Percentiles rank a stretch among this genome's conserved stretches.
Conservation (phyloP, 805 yeast species). For the Priceomyces castillae region DNA sequence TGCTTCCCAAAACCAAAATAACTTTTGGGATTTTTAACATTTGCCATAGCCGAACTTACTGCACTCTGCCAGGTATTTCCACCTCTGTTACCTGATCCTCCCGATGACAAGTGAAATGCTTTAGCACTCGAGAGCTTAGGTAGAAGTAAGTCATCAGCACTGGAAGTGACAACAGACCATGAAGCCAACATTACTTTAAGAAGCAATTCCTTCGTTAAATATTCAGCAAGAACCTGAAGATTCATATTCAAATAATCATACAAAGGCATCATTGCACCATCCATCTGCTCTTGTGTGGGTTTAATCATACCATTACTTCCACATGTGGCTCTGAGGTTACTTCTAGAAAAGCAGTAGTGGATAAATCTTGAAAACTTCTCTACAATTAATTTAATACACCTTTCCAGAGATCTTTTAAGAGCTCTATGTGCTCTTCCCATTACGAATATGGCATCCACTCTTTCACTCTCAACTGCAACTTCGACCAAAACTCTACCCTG, state of each 20-base stretch:
- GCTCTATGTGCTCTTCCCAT: slow-evolving; percentile 74
- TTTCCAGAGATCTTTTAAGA: slow-evolving; percentile 60
- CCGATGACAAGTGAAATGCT: slow-evolving; percentile 24
- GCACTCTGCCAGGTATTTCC: slow-evolving; percentile 39
- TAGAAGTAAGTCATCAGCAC: slow-evolving; percentile 68
- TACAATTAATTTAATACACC: slow-evolving; percentile 66
- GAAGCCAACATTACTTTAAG: slow-evolving; percentile 69
- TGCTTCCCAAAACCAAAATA: slow-evolving; percentile 53
- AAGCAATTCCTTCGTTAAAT: slow-evolving; percentile 53
- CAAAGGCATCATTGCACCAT: slow-evolving; percentile 67
- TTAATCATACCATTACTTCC: slow-evolving; percentile 45
- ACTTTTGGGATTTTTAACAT: slow-evolving; percentile 41
- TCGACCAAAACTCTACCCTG: slow-evolving; percentile 68
- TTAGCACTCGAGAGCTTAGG: slow-evolving; percentile 62
- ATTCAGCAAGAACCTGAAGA: slow-evolving; percentile 59
- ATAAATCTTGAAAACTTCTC: slow-evolving; percentile 69
- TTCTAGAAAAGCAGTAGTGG: slow-evolving; percentile 53
- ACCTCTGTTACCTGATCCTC: slow-evolving; percentile 18
- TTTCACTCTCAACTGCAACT: slow-evolving; percentile 75
- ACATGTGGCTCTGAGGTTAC: slow-evolving; percentile 55
- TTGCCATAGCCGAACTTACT: slow-evolving; percentile 48
- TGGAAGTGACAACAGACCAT: slow-evolving; percentile 70
- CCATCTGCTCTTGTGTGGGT: slow-evolving; percentile 48
- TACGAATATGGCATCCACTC: slow-evolving; percentile 75
- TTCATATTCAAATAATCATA: slow-evolving; percentile 73